Evolutionary conservation across 2,329 filamentous ascomycete genomes (phyloP), one percentile per base, ranked within the genome.

Genomic region (Fusarium burgessii): DNA sequence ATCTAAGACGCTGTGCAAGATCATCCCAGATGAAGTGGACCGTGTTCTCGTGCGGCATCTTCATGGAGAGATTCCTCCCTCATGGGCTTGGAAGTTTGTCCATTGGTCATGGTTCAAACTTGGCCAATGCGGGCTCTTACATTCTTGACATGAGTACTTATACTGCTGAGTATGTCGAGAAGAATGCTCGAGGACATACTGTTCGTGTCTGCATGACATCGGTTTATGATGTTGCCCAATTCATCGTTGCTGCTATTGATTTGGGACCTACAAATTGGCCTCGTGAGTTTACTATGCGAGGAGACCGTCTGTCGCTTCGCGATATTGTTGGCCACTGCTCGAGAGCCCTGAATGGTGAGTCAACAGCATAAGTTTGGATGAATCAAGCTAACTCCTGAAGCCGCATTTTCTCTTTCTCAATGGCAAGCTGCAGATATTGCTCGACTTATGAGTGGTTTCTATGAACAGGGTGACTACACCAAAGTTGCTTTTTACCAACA

Each of bases 1-100:
- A 87, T 18, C 80, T 93, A 7, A 83, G 85, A 50, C 84, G 88
- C 51, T 90, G 88, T 78, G 79, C 83, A 17, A 77, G 81, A 7
- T 81, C 82, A 5, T 80, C 63, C 9, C 49, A 65, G 8, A 92
- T 94, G 82, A 85, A 87, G 43, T 92, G 87, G 66, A 93, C 92
- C 0, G 84, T 90, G 29, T 94, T 94, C 79, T 88, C 90, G 0
- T 94, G 92, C 73, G 92, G 92, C 23, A 80, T 94, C 33, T 89
- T 94, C 70, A 94, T 93, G 83, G 92, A 94, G 77, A 84, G 91
- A 2, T 94, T 94, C 74, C 89, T 88, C 23, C 90, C 89, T 0
- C 89, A 88, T 6, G 92, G 92, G 0, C 84, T 94, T 63, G 83
- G 84, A 15, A 82, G 84, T 20, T 84, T 89, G 58, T 82, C 85